These are phyloP conservation scores for Lepidium aucheri DNA, from an alignment of 345 rosid species.

Conservation along the genomic window DNA sequence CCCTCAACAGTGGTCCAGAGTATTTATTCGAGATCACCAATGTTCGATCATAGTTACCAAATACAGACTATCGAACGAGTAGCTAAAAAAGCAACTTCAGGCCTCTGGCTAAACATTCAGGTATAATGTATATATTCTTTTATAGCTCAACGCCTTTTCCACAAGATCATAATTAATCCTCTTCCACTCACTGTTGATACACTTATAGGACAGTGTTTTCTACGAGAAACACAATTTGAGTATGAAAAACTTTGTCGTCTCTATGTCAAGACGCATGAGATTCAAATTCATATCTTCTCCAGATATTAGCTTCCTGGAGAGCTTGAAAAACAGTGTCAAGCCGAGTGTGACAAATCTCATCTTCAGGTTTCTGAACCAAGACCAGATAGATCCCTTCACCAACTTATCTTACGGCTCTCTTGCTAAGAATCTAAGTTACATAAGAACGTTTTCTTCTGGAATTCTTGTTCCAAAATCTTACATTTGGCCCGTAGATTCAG, in stretches of 20 bases:
- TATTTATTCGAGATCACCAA: constrained; percentile 30
- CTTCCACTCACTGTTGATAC: not conserved
- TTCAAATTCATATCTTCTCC: constrained; percentile 64
- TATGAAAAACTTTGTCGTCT: constrained; percentile 41
- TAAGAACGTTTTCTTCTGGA: constrained; percentile 73
- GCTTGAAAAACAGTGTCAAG: constrained; percentile 31
- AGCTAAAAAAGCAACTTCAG: constrained; percentile 20
- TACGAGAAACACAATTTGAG: constrained; percentile 46
- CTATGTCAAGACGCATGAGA: constrained; percentile 30
- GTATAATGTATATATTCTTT: constrained; percentile 23
- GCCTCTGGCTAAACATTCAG: constrained; percentile 69
- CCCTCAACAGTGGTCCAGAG: constrained; percentile 42
- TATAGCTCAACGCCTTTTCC: not conserved
- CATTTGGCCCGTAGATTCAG: constrained; percentile 47
- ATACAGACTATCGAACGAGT: constrained; percentile 27
- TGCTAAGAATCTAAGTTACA: constrained; percentile 41
- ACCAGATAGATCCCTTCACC: constrained; percentile 51
- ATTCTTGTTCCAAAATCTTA: constrained; percentile 60
- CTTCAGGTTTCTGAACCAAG: constrained; percentile 41
- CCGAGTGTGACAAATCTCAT: constrained; percentile 37
- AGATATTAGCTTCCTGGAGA: constrained; percentile 46
- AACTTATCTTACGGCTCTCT: constrained; percentile 56
- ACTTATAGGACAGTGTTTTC: constrained; percentile 50
- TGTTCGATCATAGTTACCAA: constrained; percentile 16
- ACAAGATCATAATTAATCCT: not conserved